A percentile compares a stretch with the other conserved stretches of the same genome.
phyloP scores from a whole-genome alignment of 2,329 filamentous ascomycete genomes.

The Neofusicoccum parvum region DNA sequence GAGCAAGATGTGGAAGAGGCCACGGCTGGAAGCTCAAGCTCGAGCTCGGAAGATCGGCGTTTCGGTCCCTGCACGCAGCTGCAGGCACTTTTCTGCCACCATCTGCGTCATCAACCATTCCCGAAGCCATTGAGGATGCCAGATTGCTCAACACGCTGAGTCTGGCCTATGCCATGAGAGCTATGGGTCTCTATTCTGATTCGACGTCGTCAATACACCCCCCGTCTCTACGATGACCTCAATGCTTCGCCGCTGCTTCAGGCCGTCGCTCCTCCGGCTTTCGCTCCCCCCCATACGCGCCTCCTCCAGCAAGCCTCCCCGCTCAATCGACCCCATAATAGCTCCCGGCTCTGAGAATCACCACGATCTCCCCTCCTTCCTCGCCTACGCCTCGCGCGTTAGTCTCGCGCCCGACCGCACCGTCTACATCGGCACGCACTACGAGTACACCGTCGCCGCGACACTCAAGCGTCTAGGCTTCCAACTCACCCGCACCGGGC shows the following conservation, averaged over 20 bases:
- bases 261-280: neutral
- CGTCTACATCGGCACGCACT: conserved; percentile 72
- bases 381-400: conserved; percentile 62
- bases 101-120: neutral
- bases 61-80: neutral
- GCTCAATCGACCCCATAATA: neutral
- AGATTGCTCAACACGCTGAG: neutral
- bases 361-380: conserved; percentile 65
- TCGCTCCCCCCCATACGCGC: neutral
- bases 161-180: neutral
- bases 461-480: conserved; percentile 65
- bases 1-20: neutral
- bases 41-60: conserved; percentile 9
- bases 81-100: neutral
- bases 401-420: conserved; percentile 59
- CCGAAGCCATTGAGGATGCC: neutral
- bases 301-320: neutral
- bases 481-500: conserved; percentile 65
- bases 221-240: conserved; percentile 3
- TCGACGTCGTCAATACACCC: too few relatives aligned
- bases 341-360: conserved; percentile 52
- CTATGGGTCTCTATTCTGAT: neutral
- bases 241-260: conserved; percentile 5
- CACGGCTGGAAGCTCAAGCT: conserved; percentile 6
- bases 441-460: conserved; percentile 69